These are phyloP conservation scores for Lactifluus pinguis DNA, from an alignment of 768 basidiomycete genomes.

Conservation along the genomic window DNA sequence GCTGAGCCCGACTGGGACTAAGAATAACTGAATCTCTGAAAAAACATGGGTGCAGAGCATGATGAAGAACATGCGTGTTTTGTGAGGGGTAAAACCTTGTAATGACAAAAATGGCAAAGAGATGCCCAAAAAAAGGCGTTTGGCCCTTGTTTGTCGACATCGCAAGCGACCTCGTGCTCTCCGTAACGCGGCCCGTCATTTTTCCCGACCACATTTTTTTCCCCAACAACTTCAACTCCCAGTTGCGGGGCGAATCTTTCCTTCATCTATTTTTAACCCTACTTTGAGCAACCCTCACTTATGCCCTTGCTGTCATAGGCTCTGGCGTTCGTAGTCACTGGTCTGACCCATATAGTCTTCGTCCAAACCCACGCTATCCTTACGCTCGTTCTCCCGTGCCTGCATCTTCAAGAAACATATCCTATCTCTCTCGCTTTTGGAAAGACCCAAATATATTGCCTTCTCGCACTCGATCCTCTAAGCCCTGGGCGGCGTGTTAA, in stretches of 20 bases:
- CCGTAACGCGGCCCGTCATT: too few species aligned
- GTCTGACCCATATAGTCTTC: constrained; percentile 18
- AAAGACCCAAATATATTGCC: neutral
- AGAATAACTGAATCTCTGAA: too few species aligned
- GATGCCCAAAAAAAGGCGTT: too few species aligned
- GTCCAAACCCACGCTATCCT: constrained; percentile 11
- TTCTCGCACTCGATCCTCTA: constrained; percentile 5
- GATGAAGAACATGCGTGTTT: too few species aligned
- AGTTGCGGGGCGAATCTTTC: constrained; percentile 4
- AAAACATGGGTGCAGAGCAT: too few species aligned
- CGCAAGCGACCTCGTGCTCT: too few species aligned
- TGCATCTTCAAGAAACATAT: neutral
- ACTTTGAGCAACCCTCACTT: constrained; percentile 1
- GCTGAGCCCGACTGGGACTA: too few species aligned
- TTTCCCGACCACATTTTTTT: too few species aligned
- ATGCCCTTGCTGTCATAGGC: neutral
- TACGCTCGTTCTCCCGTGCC: constrained; percentile 2
- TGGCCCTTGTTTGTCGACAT: too few species aligned
- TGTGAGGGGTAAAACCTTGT: too few species aligned
- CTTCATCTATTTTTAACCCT: constrained; percentile 1
- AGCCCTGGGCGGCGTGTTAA: neutral
- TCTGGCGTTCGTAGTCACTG: constrained; percentile 9
- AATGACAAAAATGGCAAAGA: too few species aligned
- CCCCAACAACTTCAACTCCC: constrained; percentile 18
- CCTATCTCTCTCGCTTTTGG: neutral